phyloP scores from a whole-genome alignment of 148 eudicot genomes.

The Camellia japonica region DNA sequence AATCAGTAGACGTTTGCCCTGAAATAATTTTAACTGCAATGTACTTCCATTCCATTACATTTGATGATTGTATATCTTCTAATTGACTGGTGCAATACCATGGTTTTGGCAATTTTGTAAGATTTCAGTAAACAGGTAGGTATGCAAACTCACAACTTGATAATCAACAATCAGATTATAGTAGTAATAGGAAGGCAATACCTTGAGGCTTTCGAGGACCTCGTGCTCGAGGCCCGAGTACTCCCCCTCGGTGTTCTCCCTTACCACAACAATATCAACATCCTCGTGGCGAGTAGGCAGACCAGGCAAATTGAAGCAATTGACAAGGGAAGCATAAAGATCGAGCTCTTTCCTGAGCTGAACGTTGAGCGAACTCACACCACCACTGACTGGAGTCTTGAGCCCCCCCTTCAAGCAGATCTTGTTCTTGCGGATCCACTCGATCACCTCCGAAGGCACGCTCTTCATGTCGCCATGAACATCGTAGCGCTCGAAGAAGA shows the following conservation, averaged over 20 bases:
- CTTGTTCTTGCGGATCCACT: not conserved
- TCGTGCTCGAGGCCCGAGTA: conserved; percentile 83
- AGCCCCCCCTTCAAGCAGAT: conserved; percentile 55
- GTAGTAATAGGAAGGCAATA: conserved; percentile 6
- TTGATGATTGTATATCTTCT: not conserved
- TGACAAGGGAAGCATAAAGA: conserved; percentile 52
- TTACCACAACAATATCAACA: conserved; percentile 75
- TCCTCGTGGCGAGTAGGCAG: conserved; percentile 62
- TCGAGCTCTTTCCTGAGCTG: conserved; percentile 28
- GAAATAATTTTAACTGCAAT: not conserved
- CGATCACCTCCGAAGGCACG: conserved; percentile 37
- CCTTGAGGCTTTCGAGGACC: conserved; percentile 89
- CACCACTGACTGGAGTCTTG: conserved; percentile 77
- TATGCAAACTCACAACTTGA: no score
- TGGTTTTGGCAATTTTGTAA: not conserved
- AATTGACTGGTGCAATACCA: not conserved
- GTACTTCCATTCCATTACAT: not conserved
- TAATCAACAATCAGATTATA: no score
- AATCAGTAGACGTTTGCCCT: not conserved
- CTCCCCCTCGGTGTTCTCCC: conserved; percentile 92
- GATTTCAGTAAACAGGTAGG: no score
- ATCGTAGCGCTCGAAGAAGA: conserved; percentile 61
- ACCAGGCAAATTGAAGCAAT: conserved; percentile 66
- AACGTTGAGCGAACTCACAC: conserved; percentile 69
- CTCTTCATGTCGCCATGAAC: conserved; percentile 62